phyloP scores from a whole-genome alignment of 1,284 basidiomycete genomes.

The Xerocomus nothofagi region DNA sequence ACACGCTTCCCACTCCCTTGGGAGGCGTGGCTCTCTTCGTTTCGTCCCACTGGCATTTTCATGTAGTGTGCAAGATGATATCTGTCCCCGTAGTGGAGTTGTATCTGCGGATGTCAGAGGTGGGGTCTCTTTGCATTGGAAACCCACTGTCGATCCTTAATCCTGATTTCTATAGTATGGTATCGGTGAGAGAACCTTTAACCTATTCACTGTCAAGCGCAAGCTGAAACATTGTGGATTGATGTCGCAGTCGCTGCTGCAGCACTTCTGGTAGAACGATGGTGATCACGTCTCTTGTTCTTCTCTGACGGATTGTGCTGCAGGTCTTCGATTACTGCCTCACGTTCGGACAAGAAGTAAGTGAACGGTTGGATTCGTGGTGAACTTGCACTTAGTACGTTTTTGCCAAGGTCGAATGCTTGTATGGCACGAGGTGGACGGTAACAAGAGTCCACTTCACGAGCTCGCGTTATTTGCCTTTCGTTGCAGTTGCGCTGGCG shows the following conservation, averaged over 20 bases:
- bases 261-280: slow-evolving; percentile 13
- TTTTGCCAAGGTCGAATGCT: slow-evolving; percentile 15
- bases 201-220: no score
- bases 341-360: slow-evolving; percentile 17
- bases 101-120: no score
- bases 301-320: background rate
- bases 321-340: slow-evolving; percentile 24
- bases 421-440: slow-evolving; percentile 22
- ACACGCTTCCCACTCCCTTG: no score
- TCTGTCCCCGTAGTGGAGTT: no score
- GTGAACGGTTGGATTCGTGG: background rate
- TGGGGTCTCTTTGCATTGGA: no score
- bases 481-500: slow-evolving; percentile 20
- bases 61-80: no score
- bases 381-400: background rate
- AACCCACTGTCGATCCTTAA: no score
- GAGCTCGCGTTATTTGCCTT: slow-evolving; percentile 26
- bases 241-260: slow-evolving; percentile 12
- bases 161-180: no score
- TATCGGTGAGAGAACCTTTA: no score
- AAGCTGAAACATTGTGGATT: no score
- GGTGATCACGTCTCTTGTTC: background rate
- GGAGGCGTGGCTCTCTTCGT: no score
- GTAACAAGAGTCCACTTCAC: slow-evolving; percentile 21
- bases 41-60: no score